Evolutionary conservation across 371 early-diverging fungal species (phyloP).

Genomic region (Mortierella sp.): DNA sequence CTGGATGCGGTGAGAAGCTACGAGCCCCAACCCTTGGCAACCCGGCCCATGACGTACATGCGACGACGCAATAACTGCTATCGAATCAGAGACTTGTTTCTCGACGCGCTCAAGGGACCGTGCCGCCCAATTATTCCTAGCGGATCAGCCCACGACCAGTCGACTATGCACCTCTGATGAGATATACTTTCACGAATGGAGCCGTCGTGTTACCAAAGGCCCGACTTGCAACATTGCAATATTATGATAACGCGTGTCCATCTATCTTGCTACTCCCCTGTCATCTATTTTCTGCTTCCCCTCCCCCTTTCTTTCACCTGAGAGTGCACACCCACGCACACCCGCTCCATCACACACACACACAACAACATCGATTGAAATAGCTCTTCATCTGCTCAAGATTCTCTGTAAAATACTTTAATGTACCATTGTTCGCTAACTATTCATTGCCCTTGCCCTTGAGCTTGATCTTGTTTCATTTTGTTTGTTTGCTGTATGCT

Average conservation of each 20-base stretch:
- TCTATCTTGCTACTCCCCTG: not conserved
- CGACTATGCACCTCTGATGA: constrained; percentile 36
- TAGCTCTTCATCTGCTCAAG: not conserved
- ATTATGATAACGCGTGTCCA: not conserved
- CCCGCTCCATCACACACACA: not conserved
- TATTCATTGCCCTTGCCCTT: not conserved
- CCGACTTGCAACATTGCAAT: not conserved
- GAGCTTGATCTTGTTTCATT: not conserved
- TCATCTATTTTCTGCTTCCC: not conserved
- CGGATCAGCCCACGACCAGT: constrained; percentile 42
- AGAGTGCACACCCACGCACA: not conserved
- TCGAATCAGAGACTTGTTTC: constrained; percentile 74
- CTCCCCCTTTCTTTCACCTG: not conserved
- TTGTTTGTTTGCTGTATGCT: not conserved
- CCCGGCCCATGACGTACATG: constrained; percentile 65
- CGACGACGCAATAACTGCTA: constrained; percentile 72
- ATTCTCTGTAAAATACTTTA: not conserved
- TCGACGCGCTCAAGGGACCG: constrained; percentile 71
- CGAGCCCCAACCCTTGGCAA: constrained; percentile 72
- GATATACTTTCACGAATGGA: not conserved
- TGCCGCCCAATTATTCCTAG: constrained; percentile 46
- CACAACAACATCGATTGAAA: not conserved
- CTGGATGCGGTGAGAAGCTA: constrained; percentile 66
- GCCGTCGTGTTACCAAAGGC: not conserved
- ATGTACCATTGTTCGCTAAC: not conserved